Evolutionary conservation across 768 basidiomycete species (phyloP), one percentile per base, ranked within the genome.

Genomic region (Cystobasidium onofrii): DNA sequence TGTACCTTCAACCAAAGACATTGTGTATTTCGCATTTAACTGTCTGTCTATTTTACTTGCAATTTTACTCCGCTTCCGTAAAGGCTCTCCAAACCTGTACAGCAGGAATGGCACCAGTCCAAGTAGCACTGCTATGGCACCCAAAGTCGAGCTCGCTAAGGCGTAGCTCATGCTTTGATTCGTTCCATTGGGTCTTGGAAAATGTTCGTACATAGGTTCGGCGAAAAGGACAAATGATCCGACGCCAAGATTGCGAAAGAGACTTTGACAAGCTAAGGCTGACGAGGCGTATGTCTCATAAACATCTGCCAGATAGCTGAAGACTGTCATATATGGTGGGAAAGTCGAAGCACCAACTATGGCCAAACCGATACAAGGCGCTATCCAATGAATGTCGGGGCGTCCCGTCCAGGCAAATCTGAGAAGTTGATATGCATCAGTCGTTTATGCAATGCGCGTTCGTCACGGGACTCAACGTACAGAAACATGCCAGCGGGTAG

Each of bases 231-330:
- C 65, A 29, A 46, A 67, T 10, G 46, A 23, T 33, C 41, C 39
- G 41, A 52, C 65, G 10, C 41, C 46, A 18, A 67, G 25, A 29
- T 67, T 67, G n/a, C 65, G 65, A 18, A 52, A 36, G 17, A 67
- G 46, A 36, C 41, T 44, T 36, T 67, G 65, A 18, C 41, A 67
- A 1, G 65, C 65, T 18, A 67, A 20, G 2, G 65, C 65, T 20
- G 65, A 67, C 1, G 65, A 67, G 3, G 65, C 39, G 65, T 67
- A 67, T 23, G 60, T 46, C 39, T 74, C 66, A 52, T 74, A 74
- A 18, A 50, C 29, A 31, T 74, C 73, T 13, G 65, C 52, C 20
- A 74, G 31, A 70, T 70, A 74, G 33, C 34, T 23, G 41, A 70
- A 70, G 29, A 55, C 66, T 13, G 73, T 52, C 43, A 33, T 39